Base-by-base conservation (phyloP, 768 basidiomycete genomes). In the Solioccasus polychromus region DNA sequence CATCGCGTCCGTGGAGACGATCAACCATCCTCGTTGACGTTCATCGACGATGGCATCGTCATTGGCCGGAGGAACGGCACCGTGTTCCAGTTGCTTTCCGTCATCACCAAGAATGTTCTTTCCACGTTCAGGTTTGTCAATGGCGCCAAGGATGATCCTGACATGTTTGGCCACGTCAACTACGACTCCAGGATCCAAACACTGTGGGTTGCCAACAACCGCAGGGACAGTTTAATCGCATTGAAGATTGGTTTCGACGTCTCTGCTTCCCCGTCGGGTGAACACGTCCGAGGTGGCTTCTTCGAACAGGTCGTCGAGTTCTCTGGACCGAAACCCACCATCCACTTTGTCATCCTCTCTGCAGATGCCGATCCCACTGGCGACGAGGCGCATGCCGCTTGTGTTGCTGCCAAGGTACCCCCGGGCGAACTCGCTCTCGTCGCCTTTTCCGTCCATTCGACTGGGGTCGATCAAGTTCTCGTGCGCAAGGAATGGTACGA, bases 401-500 rank as follows among this genome's bases (percentile, higher is more conserved):
- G 88, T 52, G 74, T 88, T 18, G 88, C 88, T 3, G 88, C 88
- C 3, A 90, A 90, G 58, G 74, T 90, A 5, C 73, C 76, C 6
- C 80, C 83, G 2, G 84, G 85, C 31, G 85, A 90, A 52, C 71
- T 91, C 29, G 87, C 88, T 20, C 73, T 92, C 40, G 86, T 90
- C 5, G 88, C 87, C 24, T 92, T 91, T 68, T 88, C 86, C 3
- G 88, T 92, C n/a, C 90, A 92, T 60, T 83, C 86, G 15, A 80
- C 78, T n/a, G 90, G 90, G 29, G 90, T 92, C 12, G 90, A 92
- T 59, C 90, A 92, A 59, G 80, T 92, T 23, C 77, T 92, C 42
- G 84, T 92, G 54, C 80, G 86, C 52, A 87, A 80, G 64, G 90
- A 92, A 59, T 89, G 88, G 86, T 89, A 79, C 54, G 86, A 90